A percentile compares a stretch with the other conserved stretches of the same genome.
Evolutionary conservation across 2,329 filamentous ascomycete genomes (phyloP).

Genomic region (Phyllosticta capitalensis): DNA sequence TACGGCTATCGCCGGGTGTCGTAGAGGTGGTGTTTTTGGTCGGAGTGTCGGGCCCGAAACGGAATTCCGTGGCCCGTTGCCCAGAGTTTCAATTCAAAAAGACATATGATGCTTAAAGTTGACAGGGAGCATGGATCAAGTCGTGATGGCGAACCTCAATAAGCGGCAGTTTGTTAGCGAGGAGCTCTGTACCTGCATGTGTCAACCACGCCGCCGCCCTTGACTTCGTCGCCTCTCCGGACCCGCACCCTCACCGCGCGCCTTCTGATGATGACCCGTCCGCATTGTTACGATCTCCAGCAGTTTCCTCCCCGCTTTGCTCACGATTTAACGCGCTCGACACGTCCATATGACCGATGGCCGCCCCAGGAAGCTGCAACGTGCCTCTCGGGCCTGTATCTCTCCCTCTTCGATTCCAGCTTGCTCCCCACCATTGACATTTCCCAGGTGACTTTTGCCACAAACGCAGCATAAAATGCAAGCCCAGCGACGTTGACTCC

Average conservation of each 20-base stretch:
- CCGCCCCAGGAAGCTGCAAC: constrained; percentile 26
- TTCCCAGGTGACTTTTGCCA: constrained; percentile 40
- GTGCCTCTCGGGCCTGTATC: constrained; percentile 25
- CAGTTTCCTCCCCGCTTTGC: background rate
- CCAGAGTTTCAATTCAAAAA: too few species aligned
- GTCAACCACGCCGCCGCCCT: background rate
- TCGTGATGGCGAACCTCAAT: background rate
- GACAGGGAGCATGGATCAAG: background rate
- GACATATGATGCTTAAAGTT: background rate
- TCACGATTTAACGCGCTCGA: background rate
- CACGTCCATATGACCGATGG: constrained; percentile 15
- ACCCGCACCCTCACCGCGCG: background rate
- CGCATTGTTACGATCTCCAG: background rate
- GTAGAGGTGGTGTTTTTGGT: too few species aligned
- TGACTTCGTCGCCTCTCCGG: background rate
- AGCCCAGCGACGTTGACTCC: constrained; percentile 26
- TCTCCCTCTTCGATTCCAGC: background rate
- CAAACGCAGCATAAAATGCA: constrained; percentile 38
- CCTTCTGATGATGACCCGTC: background rate
- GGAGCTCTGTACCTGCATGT: background rate
- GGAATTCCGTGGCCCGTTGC: too few species aligned
- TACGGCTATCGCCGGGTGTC: too few species aligned
- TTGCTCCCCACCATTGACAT: background rate
- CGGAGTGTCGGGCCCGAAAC: too few species aligned
- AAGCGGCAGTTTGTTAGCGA: background rate